These are phyloP conservation scores for Paragyromitra xinjiangensis DNA, from an alignment of 495 filamentous ascomycete genomes.

Conservation along the genomic window DNA sequence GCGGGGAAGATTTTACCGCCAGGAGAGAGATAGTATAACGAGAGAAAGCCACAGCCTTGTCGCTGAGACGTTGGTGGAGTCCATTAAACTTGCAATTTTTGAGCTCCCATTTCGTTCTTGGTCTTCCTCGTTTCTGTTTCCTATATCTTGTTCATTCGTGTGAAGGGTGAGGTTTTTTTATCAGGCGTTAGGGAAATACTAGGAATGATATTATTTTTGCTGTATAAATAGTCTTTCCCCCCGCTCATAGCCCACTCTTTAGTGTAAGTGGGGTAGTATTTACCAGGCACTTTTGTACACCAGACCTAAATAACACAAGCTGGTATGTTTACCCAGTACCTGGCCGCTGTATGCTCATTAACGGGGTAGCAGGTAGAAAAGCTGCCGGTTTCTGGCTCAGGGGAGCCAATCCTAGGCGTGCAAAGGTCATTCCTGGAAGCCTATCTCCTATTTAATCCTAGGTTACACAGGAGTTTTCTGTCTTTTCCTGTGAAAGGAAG, in stretches of 20 bases:
- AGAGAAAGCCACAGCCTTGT: conserved; percentile 13
- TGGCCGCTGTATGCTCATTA: no score
- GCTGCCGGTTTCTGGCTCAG: no score
- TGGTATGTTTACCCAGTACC: neutral
- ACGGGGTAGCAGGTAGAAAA: no score
- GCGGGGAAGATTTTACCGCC: conserved; percentile 13
- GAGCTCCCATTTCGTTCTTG: neutral
- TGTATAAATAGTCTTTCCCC: neutral
- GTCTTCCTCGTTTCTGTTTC: neutral
- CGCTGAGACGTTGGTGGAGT: neutral
- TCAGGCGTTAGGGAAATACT: conserved; percentile 26
- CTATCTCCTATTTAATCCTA: no score
- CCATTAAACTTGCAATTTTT: neutral
- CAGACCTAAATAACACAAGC: no score
- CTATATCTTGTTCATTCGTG: neutral
- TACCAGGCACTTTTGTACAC: no score
- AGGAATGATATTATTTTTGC: neutral
- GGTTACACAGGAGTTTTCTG: no score
- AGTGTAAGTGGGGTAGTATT: neutral
- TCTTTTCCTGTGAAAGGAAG: no score
- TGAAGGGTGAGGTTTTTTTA: neutral
- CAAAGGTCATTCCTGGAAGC: no score
- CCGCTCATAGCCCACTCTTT: neutral
- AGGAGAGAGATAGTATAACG: conserved; percentile 23
- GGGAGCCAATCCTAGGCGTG: no score